phyloP scores from a whole-genome alignment of 2,329 filamentous ascomycete genomes.

The Arthrobotrys iridis region DNA sequence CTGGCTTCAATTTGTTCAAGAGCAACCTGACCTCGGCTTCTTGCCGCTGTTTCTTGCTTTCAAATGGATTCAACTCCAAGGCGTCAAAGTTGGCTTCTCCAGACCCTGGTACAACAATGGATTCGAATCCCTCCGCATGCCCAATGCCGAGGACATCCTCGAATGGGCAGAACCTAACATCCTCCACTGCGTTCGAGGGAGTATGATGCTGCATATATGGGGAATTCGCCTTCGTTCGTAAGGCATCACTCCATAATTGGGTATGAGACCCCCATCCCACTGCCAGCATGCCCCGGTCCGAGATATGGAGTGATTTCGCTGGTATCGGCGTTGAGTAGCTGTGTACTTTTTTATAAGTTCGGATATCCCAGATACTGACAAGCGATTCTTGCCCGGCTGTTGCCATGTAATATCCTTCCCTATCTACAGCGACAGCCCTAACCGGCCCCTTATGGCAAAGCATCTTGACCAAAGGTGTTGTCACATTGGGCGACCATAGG shows the following conservation, averaged over 20 bases:
- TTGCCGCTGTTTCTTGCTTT: constrained; percentile 89
- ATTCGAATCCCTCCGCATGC: constrained; percentile 87
- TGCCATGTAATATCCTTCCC: constrained; percentile 94
- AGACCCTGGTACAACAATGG: constrained; percentile 89
- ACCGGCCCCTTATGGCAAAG: constrained; percentile 90
- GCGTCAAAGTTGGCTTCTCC: constrained; percentile 97
- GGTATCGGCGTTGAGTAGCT: constrained; percentile 86
- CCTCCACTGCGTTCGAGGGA: constrained; percentile 81
- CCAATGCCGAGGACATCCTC: constrained; percentile 90
- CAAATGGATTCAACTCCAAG: constrained; percentile 92
- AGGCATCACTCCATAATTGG: constrained; percentile 85
- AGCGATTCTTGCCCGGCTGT: constrained; percentile 87
- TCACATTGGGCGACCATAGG: constrained; percentile 92
- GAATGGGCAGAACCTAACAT: constrained; percentile 89
- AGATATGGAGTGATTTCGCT: constrained; percentile 84
- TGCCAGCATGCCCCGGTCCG: constrained; percentile 85
- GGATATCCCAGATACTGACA: constrained; percentile 95
- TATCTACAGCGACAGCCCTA: constrained; percentile 82
- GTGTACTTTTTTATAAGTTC: constrained; percentile 92
- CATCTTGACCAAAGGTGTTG: constrained; percentile 87
- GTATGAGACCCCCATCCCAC: constrained; percentile 91
- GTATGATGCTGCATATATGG: constrained; percentile 96
- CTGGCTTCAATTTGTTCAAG: constrained; percentile 92
- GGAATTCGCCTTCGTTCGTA: constrained; percentile 74
- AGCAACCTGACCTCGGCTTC: constrained; percentile 89